These are phyloP conservation scores for Xylariaceae sp. DNA, from an alignment of 2,329 filamentous ascomycete species.

Conservation along the genomic window DNA sequence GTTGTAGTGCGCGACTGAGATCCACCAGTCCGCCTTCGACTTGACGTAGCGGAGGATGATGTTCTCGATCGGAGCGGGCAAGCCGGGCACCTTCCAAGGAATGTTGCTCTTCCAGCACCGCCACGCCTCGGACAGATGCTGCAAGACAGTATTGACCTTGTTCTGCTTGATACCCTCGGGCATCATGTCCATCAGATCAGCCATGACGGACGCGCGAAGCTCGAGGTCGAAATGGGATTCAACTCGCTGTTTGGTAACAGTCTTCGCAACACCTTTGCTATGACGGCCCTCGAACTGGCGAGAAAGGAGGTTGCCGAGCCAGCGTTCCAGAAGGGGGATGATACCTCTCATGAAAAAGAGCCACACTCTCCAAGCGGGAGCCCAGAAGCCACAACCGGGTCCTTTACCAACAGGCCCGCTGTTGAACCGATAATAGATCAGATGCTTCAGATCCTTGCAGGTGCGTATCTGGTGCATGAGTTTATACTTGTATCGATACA, in stretches of 20 bases:
- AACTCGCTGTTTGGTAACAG: conserved; percentile 96
- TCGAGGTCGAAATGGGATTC: conserved; percentile 98
- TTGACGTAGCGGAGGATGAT: conserved; percentile 98
- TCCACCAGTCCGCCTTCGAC: conserved; percentile 99
- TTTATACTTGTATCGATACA: conserved; percentile 99
- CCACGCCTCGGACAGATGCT: conserved; percentile 97
- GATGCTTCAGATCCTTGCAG: conserved; percentile 97
- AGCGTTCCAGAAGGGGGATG: conserved; percentile 91
- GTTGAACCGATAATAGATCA: conserved; percentile 99
- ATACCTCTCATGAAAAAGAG: conserved; percentile 99
- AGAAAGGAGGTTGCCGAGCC: conserved; percentile 93
- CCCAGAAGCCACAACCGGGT: conserved; percentile 98
- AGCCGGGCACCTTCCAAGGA: conserved; percentile 95
- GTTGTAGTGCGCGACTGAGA: conserved; percentile 98
- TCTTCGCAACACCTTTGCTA: conserved; percentile 98
- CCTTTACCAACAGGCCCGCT: conserved; percentile 94
- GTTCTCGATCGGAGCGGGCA: conserved; percentile 96
- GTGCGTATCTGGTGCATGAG: conserved; percentile 99
- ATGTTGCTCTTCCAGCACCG: conserved; percentile 99
- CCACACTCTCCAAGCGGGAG: conserved; percentile 97
- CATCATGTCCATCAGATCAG: conserved; percentile 99
- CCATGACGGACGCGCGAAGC: conserved; percentile 96
- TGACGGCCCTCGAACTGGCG: conserved; percentile 97
- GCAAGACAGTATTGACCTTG: conserved; percentile 96
- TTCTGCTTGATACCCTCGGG: conserved; percentile 99